Base-by-base conservation (phyloP, 192 early-diverging fungal genomes). In the Gigaspora rosea region DNA sequence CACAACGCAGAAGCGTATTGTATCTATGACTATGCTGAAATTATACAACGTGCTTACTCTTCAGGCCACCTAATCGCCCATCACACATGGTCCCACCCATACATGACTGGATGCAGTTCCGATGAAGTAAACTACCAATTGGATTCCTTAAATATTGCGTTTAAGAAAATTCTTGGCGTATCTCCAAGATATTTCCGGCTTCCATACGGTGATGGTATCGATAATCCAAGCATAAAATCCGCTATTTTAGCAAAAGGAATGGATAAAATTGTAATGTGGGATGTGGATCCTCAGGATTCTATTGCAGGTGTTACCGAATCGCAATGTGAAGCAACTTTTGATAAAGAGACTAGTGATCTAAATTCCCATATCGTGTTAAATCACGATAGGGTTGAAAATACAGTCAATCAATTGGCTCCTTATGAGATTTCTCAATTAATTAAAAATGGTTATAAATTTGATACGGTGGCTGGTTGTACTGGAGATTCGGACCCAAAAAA, bases 11-110 rank as follows among this genome's bases (percentile, higher is more conserved):
- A 49, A 8, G 2, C 7, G 0, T 18, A 36, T 46, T 83, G 82
- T 58, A 83, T 88, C 46, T 79, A 86, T 61, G 67, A 82, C 35
- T 75, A 85, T 47, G 82, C 85, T 0, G 86, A 87, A 9, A 65
- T 87, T 48, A 47, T 93, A 54, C 79, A 80, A 54, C 80, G 83
- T 46, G 50, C 32, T 8, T 54, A 16, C 18, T 4, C 13, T 8
- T 79, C 70, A 11, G 91, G 92, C n/a, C 90, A 91, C 64, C 86
- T 90, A 71, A 90, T 92, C 50, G 89, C 88, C 0, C 80, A 82
- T 32, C 89, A 90, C 63, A 86, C 87, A 8, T 90, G 89, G 89
- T 85, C 82, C 0, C 88, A 89, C 77, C 82, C 86, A 13, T 75
- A 84, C 35, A 63, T 89, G 11, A 80, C 82, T 63, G 81, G 58